These are phyloP conservation scores for Termitomyces bulborhizus DNA, from an alignment of 768 basidiomycete species.

Conservation along the genomic window DNA sequence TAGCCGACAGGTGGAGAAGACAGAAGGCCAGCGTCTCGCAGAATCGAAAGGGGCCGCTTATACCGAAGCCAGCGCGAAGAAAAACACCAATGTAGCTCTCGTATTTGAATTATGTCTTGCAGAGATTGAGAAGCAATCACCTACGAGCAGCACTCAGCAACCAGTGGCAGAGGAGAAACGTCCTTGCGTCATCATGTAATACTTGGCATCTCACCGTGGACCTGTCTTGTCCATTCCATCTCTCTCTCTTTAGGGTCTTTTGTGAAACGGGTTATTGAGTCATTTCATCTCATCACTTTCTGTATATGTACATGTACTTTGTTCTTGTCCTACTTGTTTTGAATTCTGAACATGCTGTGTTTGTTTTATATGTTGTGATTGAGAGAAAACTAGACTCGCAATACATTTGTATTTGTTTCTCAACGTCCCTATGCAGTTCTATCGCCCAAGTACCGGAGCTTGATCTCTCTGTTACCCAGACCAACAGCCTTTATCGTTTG, in stretches of 20 bases:
- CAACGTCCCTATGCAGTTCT: constrained; percentile 46
- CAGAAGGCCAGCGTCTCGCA: constrained; percentile 70
- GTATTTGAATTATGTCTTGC: constrained; percentile 79
- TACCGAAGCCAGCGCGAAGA: constrained; percentile 83
- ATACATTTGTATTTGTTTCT: background rate
- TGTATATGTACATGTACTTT: constrained; percentile 7
- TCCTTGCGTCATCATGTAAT: constrained; percentile 53
- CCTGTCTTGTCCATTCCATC: background rate
- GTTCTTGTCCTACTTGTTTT: background rate
- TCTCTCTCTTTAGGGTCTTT: constrained; percentile 2
- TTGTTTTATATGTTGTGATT: background rate
- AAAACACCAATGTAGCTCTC: constrained; percentile 71
- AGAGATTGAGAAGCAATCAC: constrained; percentile 70
- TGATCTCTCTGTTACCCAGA: constrained; percentile 59
- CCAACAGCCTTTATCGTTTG: constrained; percentile 64
- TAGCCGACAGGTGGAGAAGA: constrained; percentile 59
- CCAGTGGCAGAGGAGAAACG: constrained; percentile 23
- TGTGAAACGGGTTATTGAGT: background rate
- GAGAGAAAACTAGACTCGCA: background rate
- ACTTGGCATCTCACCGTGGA: background rate
- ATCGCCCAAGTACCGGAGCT: constrained; percentile 69
- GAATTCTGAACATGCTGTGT: background rate
- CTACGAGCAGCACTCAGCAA: constrained; percentile 30
- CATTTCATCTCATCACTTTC: background rate
- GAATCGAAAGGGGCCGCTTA: constrained; percentile 64